Conservation (phyloP, 768 basidiomycete genomes). For the Lactarius sp. region DNA sequence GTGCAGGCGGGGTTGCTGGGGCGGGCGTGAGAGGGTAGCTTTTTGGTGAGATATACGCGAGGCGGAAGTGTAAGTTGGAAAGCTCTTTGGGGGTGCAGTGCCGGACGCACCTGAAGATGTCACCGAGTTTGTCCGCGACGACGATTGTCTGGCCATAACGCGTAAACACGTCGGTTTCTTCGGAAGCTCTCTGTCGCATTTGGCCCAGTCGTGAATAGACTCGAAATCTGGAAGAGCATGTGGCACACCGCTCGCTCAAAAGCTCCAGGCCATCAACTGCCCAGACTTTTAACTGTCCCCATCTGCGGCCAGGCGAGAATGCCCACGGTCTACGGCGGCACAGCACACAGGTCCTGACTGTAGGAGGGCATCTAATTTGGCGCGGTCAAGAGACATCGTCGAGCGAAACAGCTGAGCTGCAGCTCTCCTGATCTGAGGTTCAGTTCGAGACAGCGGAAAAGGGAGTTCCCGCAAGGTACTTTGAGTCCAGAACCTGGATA, state of each 20-base stretch:
- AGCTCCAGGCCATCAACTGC: constrained; percentile 50
- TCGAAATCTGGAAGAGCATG: neutral
- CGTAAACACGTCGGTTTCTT: constrained; percentile 80
- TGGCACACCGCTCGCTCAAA: constrained; percentile 55
- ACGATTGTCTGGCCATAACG: constrained; percentile 60
- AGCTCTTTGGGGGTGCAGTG: constrained; percentile 15
- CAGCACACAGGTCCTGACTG: constrained; percentile 58
- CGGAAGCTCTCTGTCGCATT: constrained; percentile 57
- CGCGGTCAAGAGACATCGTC: constrained; percentile 34
- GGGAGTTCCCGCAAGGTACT: constrained; percentile 37
- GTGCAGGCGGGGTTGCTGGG: constrained; percentile 11
- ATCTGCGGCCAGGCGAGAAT: constrained; percentile 50
- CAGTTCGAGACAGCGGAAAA: constrained; percentile 17
- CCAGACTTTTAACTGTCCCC: constrained; percentile 77
- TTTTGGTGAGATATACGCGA: constrained; percentile 56
- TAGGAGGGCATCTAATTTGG: constrained; percentile 33
- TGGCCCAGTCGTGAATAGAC: neutral
- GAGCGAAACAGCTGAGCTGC: too few species aligned
- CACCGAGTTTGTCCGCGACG: constrained; percentile 92
- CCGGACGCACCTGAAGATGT: constrained; percentile 66
- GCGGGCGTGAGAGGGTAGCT: constrained; percentile 30
- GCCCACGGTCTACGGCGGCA: constrained; percentile 44
- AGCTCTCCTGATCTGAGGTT: constrained; percentile 48
- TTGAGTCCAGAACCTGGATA: constrained; percentile 52
- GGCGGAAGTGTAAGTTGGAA: neutral